Evolutionary conservation across 2,329 filamentous ascomycete species (phyloP).

Genomic region (Fusarium tuaranense): DNA sequence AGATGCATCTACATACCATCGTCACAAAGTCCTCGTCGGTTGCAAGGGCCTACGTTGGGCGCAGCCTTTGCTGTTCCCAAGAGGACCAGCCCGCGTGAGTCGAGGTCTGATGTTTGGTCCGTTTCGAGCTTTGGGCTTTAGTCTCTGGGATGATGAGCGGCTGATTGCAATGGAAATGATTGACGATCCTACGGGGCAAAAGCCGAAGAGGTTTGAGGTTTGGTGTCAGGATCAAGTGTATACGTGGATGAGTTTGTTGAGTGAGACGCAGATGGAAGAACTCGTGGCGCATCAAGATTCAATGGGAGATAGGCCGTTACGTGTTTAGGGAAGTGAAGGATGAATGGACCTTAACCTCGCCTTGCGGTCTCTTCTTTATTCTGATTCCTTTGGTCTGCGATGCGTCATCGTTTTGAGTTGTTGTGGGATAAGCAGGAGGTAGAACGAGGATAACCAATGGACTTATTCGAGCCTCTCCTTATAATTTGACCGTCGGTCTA

Average conservation of each 20-base stretch:
- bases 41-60: slow-evolving; percentile 21
- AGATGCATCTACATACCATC: slow-evolving; percentile 8
- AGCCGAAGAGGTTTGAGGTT: slow-evolving; percentile 7
- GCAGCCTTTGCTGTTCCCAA: not conserved
- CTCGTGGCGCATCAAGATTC: slow-evolving; percentile 2
- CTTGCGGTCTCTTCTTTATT: not conserved
- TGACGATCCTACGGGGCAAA: slow-evolving; percentile 8
- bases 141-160: slow-evolving; percentile 30
- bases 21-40: slow-evolving; percentile 3
- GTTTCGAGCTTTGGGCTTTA: slow-evolving; percentile 20
- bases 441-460: not conserved
- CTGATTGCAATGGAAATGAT: slow-evolving; percentile 29
- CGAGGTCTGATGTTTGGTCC: slow-evolving; percentile 24
- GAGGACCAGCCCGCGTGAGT: not conserved
- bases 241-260: slow-evolving; percentile 31
- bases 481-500: not conserved
- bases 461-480: not conserved
- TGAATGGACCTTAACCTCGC: not conserved
- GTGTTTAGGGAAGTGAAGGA: no score
- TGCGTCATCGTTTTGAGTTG: not conserved
- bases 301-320: not conserved
- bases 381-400: not conserved
- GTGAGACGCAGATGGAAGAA: slow-evolving; percentile 6
- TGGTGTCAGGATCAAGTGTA: slow-evolving; percentile 31
- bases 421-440: not conserved